A percentile compares a stretch with the other conserved stretches of the same genome.
Conservation (phyloP, 1,284 basidiomycete species). For the Pseudozyma hubeiensis region DNA sequence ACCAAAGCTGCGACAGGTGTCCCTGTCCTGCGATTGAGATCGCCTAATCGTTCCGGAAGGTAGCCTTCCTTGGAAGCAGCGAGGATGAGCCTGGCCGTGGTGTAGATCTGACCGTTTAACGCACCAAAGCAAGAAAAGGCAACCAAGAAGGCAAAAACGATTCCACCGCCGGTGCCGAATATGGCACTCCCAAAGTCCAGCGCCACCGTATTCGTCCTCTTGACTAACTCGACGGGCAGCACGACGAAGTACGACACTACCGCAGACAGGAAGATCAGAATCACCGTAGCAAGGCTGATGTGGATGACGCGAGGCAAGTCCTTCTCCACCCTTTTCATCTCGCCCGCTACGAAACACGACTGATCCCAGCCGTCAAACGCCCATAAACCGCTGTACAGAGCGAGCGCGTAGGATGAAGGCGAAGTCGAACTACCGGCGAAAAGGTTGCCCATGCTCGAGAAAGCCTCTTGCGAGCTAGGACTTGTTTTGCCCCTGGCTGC, state of each 20-base stretch:
- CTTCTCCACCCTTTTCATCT: slow-evolving; percentile 85
- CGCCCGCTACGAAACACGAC: slow-evolving; percentile 85
- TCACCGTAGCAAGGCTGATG: slow-evolving; percentile 82
- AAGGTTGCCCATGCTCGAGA: slow-evolving; percentile 67
- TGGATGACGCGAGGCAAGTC: slow-evolving; percentile 92
- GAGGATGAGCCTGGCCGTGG: slow-evolving; percentile 80
- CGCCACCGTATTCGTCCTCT: slow-evolving; percentile 83
- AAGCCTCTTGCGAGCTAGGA: slow-evolving; percentile 39
- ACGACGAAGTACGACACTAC: slow-evolving; percentile 94
- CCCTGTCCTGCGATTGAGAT: slow-evolving; percentile 29
- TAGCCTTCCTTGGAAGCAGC: slow-evolving; percentile 89
- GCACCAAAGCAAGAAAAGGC: slow-evolving; percentile 80
- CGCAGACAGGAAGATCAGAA: slow-evolving; percentile 81
- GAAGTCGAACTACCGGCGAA: slow-evolving; percentile 82
- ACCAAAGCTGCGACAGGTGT: slow-evolving; percentile 57
- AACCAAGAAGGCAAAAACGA: slow-evolving; percentile 87
- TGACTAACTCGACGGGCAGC: slow-evolving; percentile 77
- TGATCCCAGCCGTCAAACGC: slow-evolving; percentile 93
- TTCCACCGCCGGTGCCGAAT: slow-evolving; percentile 85
- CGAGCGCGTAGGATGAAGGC: slow-evolving; percentile 87
- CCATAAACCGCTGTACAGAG: slow-evolving; percentile 94
- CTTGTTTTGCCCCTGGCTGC: slow-evolving; percentile 74
- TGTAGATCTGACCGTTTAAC: slow-evolving; percentile 59
- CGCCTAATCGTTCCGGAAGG: slow-evolving; percentile 70
- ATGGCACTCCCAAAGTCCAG: slow-evolving; percentile 87